Percentiles rank a stretch among this genome's conserved stretches.
Conservation (phyloP, 192 early-diverging fungal species). For the Backusella circina region DNA sequence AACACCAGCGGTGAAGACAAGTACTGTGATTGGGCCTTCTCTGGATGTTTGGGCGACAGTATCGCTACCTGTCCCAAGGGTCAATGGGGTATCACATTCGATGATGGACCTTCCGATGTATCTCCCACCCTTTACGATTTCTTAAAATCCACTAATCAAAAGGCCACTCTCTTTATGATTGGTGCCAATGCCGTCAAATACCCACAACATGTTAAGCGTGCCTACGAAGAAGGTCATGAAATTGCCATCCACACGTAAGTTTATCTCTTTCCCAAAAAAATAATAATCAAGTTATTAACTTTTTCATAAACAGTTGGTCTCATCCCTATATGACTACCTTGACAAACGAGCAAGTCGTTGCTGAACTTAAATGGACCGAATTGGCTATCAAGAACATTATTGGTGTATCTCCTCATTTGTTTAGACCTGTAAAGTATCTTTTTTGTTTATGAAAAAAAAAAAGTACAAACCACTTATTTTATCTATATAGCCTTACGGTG, state of each 20-base stretch:
- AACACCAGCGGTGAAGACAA: slow-evolving; percentile 1
- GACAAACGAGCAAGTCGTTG: slow-evolving; percentile 64
- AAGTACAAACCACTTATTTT: neutral
- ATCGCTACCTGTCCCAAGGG: slow-evolving; percentile 46
- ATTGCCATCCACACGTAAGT: slow-evolving; percentile 36
- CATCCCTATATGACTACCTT: slow-evolving; percentile 55
- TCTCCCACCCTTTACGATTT: slow-evolving; percentile 40
- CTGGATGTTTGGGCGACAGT: slow-evolving; percentile 36
- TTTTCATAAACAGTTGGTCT: slow-evolving; percentile 39
- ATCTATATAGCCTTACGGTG: slow-evolving; percentile 54
- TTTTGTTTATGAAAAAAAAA: neutral
- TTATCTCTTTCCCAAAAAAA: neutral
- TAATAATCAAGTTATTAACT: too few species aligned
- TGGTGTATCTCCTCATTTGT: slow-evolving; percentile 43
- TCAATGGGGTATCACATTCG: slow-evolving; percentile 58
- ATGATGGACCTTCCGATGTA: slow-evolving; percentile 52
- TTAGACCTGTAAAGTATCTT: slow-evolving; percentile 35
- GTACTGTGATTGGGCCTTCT: slow-evolving; percentile 54
- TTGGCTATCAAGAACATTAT: slow-evolving; percentile 49
- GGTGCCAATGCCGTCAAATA: slow-evolving; percentile 44
- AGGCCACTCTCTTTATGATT: slow-evolving; percentile 57
- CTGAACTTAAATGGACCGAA: slow-evolving; percentile 69
- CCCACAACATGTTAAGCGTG: slow-evolving; percentile 37
- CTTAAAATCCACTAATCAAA: slow-evolving; percentile 37
- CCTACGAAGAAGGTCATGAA: slow-evolving; percentile 35